Evolutionary conservation across 192 early-diverging fungal genomes (phyloP), one percentile per base, ranked within the genome.

Genomic region (Coemansia sp.): DNA sequence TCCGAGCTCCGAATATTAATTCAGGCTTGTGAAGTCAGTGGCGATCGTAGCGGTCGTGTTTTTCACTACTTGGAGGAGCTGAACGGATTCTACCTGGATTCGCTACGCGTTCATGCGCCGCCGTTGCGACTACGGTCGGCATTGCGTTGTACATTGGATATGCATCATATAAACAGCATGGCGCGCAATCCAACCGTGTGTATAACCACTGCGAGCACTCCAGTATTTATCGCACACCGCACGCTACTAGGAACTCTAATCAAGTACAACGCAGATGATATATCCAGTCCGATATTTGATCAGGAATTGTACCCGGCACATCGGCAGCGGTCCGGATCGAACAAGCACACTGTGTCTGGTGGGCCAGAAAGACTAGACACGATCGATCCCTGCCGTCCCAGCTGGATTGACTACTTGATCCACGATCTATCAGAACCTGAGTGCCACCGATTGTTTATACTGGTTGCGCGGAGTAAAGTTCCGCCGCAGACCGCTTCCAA

Each of bases 341-440:
- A 31, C 1, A 27, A 53, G 9, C 51, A 48, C 9, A 48, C 17
- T 10, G 10, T 2, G 21, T 19, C 39, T n/a, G 46, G 35, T 13
- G 40, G 45, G 27, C 57, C 29, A 9, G 33, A 16, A 37, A 39
- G 50, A 7, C 33, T 11, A 37, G 42, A 51, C 13, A 29, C 29
- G 39, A 56, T 67, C 35, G 74, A 81, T 56, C 74, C 79, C 9
- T 44, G 71, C 14, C 41, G 9, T 11, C 48, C 74, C 53, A 62
- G 62, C 68, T 81, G 79, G 79, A 44, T 77, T 29, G 79, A 81
- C 68, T 77, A 73, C 34, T 56, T 81, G 33, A 62, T 70, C 4
- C 64, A 46, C 35, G 79, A 81, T 35, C 62, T 81, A 16, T 13
- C 37, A 0, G 73, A 70, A 2, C 24, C 60, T 3, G 79, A 70